Evolutionary conservation across 306 rosid genomes (phyloP).

Genomic region (Crataegus laevigata): DNA sequence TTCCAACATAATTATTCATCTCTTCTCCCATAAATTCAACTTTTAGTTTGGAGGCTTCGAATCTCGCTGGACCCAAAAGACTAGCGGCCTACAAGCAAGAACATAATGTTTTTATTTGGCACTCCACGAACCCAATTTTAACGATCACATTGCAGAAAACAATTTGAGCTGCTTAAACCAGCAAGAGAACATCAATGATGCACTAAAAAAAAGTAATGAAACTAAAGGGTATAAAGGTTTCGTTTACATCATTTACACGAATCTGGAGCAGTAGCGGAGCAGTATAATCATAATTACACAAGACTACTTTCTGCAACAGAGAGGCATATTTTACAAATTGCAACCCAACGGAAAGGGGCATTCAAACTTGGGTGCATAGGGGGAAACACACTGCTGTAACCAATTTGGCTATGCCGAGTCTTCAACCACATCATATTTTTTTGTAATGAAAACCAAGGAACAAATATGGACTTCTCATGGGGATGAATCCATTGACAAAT

Average conservation of each 20-base stretch:
- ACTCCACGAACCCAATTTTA: neutral
- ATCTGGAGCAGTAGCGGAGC: neutral
- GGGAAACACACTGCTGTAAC: no score
- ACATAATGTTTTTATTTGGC: neutral
- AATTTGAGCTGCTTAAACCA: no score
- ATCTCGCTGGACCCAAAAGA: slow-evolving; percentile 76
- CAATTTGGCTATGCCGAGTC: no score
- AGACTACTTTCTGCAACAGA: neutral
- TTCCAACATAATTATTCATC: slow-evolving; percentile 42
- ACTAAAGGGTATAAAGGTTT: no score
- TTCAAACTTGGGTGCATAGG: no score
- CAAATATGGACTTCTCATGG: neutral
- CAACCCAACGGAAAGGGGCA: neutral
- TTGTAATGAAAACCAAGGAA: neutral
- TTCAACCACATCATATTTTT: neutral
- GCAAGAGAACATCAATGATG: no score
- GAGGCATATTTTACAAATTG: neutral
- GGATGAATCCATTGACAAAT: neutral
- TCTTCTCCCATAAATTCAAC: slow-evolving; percentile 57
- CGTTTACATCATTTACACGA: no score
- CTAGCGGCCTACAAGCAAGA: slow-evolving; percentile 49
- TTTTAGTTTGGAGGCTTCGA: slow-evolving; percentile 82
- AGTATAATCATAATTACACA: neutral
- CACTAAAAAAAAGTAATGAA: no score
- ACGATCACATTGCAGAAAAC: neutral